Conservation (phyloP, 2,329 filamentous ascomycete genomes). For the Botrytis byssoidea region DNA sequence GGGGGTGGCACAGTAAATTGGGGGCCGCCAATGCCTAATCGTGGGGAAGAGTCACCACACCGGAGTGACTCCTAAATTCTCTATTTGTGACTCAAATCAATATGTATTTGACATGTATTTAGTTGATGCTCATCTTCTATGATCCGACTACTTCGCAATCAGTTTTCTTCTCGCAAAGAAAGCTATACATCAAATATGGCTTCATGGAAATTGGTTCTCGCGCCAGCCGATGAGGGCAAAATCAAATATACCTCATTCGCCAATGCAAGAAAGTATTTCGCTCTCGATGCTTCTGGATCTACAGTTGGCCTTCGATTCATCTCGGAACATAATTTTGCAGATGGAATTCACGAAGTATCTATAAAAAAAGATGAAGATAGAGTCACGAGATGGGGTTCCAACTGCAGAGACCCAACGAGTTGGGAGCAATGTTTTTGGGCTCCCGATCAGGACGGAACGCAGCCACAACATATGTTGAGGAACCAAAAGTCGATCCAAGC, state of each 20-base stretch:
- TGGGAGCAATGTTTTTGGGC: neutral
- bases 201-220: neutral
- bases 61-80: neutral
- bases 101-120: neutral
- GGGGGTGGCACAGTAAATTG: constrained; percentile 1
- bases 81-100: neutral
- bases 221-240: neutral
- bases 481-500: neutral
- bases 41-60: neutral
- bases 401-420: neutral
- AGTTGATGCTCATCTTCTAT: neutral
- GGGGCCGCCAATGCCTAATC: neutral
- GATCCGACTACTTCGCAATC: neutral
- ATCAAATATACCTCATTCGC: neutral
- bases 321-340: neutral
- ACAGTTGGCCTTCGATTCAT: neutral
- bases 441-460: neutral
- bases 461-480: neutral
- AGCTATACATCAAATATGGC: neutral
- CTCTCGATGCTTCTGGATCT: neutral
- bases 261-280: constrained; percentile 5
- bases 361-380: neutral
- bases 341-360: neutral
- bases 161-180: neutral
- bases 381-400: constrained; percentile 1